A percentile compares a stretch with the other conserved stretches of the same genome.
Conservation (phyloP, 106 monocot species). For the Acorus calamus region DNA sequence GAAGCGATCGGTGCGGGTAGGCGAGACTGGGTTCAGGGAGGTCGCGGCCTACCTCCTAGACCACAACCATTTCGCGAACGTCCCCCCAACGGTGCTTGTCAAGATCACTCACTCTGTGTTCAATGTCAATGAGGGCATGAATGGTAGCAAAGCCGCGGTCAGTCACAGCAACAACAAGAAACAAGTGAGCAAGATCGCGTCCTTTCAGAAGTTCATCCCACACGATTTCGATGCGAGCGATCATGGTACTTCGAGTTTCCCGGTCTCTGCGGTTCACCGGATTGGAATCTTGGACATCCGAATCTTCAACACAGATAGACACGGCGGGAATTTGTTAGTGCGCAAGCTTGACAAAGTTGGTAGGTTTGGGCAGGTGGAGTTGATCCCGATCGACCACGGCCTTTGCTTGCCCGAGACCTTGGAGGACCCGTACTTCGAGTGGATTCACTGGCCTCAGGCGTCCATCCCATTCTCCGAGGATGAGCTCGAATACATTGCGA, state of each 20-base stretch:
- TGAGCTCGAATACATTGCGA: constrained; percentile 21
- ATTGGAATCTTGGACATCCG: constrained; percentile 25
- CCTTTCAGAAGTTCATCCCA: constrained; percentile 23
- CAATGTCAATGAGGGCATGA: constrained; percentile 37
- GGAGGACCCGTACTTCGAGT: constrained; percentile 28
- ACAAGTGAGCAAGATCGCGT: constrained; percentile 21
- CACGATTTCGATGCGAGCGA: constrained; percentile 25
- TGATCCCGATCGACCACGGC: constrained; percentile 28
- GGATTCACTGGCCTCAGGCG: constrained; percentile 28
- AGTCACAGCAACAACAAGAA: constrained; percentile 1
- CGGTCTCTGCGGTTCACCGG: constrained; percentile 19
- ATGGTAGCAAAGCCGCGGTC: background rate
- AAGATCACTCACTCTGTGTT: constrained; percentile 75
- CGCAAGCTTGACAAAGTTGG: constrained; percentile 12
- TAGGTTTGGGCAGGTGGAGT: constrained; percentile 16
- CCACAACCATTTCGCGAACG: constrained; percentile 25
- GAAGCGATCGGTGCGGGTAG: constrained; percentile 23
- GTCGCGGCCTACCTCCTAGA: constrained; percentile 3
- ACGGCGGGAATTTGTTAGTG: constrained; percentile 21
- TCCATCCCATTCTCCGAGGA: constrained; percentile 29
- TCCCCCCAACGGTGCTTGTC: constrained; percentile 42
- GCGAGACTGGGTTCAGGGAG: constrained; percentile 46
- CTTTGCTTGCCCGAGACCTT: constrained; percentile 22
- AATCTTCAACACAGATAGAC: constrained; percentile 27
- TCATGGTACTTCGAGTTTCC: constrained; percentile 24